Evolutionary conservation across 1,284 basidiomycete species (phyloP).

Genomic region (Apiotrichum akiyoshidainum): DNA sequence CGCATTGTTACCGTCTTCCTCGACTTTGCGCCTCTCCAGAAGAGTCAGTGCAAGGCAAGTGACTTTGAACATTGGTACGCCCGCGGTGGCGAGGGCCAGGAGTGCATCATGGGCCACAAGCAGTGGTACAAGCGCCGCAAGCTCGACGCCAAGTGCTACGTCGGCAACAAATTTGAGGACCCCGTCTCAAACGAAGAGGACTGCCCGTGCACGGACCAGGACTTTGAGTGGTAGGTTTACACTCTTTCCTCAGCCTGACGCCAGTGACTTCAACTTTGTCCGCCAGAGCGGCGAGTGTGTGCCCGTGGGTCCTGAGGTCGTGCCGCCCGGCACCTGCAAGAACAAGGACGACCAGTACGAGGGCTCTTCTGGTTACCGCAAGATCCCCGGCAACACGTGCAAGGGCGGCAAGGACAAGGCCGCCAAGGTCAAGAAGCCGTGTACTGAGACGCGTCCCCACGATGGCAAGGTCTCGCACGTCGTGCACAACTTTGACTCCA

Average conservation of each 20-base stretch:
- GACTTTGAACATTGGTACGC: slow-evolving; percentile 93
- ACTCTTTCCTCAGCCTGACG: slow-evolving; percentile 7
- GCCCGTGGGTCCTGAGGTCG: slow-evolving; percentile 76
- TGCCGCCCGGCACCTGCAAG: slow-evolving; percentile 73
- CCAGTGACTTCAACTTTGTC: slow-evolving; percentile 47
- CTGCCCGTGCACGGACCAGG: slow-evolving; percentile 78
- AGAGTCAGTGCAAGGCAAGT: slow-evolving; percentile 64
- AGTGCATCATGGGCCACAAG: slow-evolving; percentile 96
- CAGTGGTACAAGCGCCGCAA: slow-evolving; percentile 93
- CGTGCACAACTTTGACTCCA: slow-evolving; percentile 66
- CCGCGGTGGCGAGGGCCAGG: slow-evolving; percentile 59
- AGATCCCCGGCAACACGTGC: slow-evolving; percentile 92
- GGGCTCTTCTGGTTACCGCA: slow-evolving; percentile 87
- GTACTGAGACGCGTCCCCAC: slow-evolving; percentile 61
- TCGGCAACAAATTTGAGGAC: slow-evolving; percentile 87
- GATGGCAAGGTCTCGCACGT: slow-evolving; percentile 59
- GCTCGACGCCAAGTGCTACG: slow-evolving; percentile 77
- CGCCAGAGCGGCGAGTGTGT: slow-evolving; percentile 70
- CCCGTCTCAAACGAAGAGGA: slow-evolving; percentile 76
- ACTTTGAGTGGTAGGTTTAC: slow-evolving; percentile 80
- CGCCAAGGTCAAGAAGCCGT: slow-evolving; percentile 65
- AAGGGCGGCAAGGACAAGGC: slow-evolving; percentile 58
- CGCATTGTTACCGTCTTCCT: slow-evolving; percentile 73
- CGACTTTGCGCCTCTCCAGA: slow-evolving; percentile 73
- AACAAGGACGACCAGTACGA: slow-evolving; percentile 64